Conservation (phyloP, 352 stramenopile genomes). For the Phytophthora ohioensis region DNA sequence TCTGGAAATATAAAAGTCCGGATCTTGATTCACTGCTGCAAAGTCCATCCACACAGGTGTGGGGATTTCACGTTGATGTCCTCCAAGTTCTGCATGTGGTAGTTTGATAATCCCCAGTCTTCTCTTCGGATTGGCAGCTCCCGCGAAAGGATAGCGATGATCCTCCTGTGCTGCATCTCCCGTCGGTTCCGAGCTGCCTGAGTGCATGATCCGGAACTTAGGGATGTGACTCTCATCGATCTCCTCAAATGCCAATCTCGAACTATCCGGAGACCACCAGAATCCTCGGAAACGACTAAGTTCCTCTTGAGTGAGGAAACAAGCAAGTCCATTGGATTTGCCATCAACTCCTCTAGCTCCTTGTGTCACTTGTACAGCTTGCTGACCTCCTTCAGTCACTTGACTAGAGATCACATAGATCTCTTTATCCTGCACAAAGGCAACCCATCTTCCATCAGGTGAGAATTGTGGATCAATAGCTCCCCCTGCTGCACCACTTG, state of each 20-base stretch:
- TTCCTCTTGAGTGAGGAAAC: conserved; percentile 98
- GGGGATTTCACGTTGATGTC: conserved; percentile 29
- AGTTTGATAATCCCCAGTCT: conserved; percentile 76
- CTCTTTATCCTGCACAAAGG: conserved; percentile 95
- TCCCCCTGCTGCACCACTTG: conserved; percentile 68
- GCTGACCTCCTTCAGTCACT: conserved; percentile 41
- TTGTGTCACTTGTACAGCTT: conserved; percentile 74
- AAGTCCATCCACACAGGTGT: conserved; percentile 86
- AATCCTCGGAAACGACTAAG: conserved; percentile 97
- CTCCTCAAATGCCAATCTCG: conserved; percentile 89
- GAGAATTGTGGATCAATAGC: conserved; percentile 95
- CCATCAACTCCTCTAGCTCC: conserved; percentile 75
- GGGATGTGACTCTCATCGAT: conserved; percentile 95
- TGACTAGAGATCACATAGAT: conserved; percentile 91
- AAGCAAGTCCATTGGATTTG: conserved; percentile 94
- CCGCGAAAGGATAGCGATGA: conserved; percentile 94
- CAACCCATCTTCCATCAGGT: conserved; percentile 92
- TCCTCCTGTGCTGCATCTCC: conserved; percentile 74
- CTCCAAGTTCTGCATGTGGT: conserved; percentile 23
- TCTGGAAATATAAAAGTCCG: conserved; percentile 93
- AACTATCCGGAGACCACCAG: conserved; percentile 95
- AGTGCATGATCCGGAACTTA: conserved; percentile 96
- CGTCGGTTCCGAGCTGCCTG: conserved; percentile 75
- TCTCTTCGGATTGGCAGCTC: conserved; percentile 91
- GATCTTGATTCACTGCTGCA: conserved; percentile 37